These are phyloP conservation scores for Elsinoe perseae DNA, from an alignment of 2,329 filamentous ascomycete genomes.

Conservation along the genomic window DNA sequence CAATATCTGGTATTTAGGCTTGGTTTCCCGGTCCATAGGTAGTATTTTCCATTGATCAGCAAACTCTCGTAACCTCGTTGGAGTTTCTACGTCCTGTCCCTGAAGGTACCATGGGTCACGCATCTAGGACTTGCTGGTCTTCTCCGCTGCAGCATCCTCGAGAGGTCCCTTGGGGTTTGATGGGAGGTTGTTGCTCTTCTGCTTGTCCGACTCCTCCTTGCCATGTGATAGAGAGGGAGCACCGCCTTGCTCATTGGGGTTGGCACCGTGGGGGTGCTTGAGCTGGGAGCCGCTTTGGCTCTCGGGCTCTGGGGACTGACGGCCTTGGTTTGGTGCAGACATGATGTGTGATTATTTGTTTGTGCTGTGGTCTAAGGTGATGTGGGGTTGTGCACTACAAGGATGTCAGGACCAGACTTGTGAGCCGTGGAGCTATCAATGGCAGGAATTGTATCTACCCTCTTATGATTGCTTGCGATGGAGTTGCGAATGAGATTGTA, in stretches of 20 bases:
- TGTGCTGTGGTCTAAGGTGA: neutral
- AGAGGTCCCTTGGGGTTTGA: constrained; percentile 61
- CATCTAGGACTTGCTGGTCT: constrained; percentile 47
- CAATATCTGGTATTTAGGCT: no score
- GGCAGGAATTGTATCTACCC: neutral
- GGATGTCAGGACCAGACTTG: neutral
- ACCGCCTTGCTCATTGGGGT: constrained; percentile 48
- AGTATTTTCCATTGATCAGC: no score
- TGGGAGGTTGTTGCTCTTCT: constrained; percentile 45
- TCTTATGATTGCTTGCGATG: no score
- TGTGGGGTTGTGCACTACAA: neutral
- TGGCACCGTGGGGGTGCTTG: constrained; percentile 47
- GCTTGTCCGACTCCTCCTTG: constrained; percentile 47
- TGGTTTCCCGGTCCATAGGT: no score
- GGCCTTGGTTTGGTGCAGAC: constrained; percentile 58
- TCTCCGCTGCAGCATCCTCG: constrained; percentile 53
- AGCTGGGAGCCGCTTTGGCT: constrained; percentile 58
- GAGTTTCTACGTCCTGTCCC: no score
- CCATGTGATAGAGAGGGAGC: constrained; percentile 34
- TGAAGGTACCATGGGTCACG: no score
- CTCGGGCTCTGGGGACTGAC: constrained; percentile 71
- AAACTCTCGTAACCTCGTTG: no score
- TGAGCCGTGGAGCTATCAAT: neutral
- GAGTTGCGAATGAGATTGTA: no score
- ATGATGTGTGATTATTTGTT: constrained; percentile 40